Base-by-base conservation (phyloP, 257 asterid species). In the Eucommia ulmoides region DNA sequence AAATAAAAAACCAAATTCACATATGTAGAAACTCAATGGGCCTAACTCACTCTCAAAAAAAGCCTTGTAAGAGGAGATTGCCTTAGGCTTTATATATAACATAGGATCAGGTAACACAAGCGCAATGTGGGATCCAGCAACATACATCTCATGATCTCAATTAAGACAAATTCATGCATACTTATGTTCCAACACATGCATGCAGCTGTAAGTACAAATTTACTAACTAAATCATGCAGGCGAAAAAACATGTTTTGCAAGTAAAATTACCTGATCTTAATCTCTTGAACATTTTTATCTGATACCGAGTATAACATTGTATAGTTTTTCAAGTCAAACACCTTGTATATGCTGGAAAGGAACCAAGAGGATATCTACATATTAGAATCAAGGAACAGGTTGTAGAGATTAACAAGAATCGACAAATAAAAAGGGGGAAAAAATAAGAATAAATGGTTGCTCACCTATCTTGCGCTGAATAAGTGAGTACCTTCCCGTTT, bases 401-500 rank as follows among this genome's bases (percentile, higher is more conserved):
- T 35, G 24, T 41, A 23, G 26, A 61, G 26, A 42, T 23, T 4
- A 18, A 18, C 23, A 29, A 19, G 19, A 51, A 24, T 20, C 14
- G 23, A 23, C 10, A 53, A 41, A 66, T 9, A 19, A 14, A 20
- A 19, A 6, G 24, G 6, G 1, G n/a, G 10, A 9, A 11, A 19
- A 48, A n/a, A n/a, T n/a, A n/a, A n/a, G n/a, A n/a, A 22, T 23
- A 22, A 19, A 21, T 49, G 44, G 54, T 19, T 41, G 41, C 49
- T 55, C 65, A 74, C 99, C 94, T 86, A 62, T 91, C 88, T 65
- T 91, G 95, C 17, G 93, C 93, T 24, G 97, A 91, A 68, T 91
- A 81, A 24, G 97, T 86, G 47, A 91, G 94, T 56, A 91, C 99
- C 71, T 91, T 91, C 19, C 97, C 99, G 59, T 91, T 91, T 24